Evolutionary conservation across 345 rosid genomes (phyloP).

Genomic region (Citropsis articulata): DNA sequence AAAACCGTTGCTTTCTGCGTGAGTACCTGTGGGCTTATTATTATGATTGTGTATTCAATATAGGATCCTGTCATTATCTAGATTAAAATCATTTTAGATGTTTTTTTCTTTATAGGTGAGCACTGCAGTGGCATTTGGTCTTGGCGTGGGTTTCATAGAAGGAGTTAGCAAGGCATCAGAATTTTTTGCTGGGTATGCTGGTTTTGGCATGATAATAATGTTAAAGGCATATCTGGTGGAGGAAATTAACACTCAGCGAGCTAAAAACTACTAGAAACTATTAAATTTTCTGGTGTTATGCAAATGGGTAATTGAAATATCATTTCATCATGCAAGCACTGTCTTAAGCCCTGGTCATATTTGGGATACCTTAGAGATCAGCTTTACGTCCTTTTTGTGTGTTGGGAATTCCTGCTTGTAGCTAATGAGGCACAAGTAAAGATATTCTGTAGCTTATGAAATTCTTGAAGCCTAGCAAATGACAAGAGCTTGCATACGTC

Average conservation of each 20-base stretch:
- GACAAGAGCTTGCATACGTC: too few relatives aligned
- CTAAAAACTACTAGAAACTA: neutral
- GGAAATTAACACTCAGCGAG: neutral
- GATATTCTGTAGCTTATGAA: neutral
- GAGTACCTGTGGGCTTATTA: constrained; percentile 30
- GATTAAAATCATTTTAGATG: constrained; percentile 15
- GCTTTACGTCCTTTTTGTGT: neutral
- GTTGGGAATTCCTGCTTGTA: neutral
- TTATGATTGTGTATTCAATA: constrained; percentile 5
- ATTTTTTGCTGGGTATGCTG: constrained; percentile 81
- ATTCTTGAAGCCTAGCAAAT: neutral
- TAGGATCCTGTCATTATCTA: constrained; percentile 5
- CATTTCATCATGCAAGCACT: neutral
- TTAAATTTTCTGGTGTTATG: neutral
- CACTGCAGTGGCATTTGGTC: constrained; percentile 78
- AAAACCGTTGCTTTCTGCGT: constrained; percentile 84
- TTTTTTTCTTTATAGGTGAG: constrained; percentile 44
- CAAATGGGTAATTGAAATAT: neutral
- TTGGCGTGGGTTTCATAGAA: constrained; percentile 72
- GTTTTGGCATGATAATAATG: neutral
- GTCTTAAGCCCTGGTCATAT: neutral
- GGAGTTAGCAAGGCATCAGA: constrained; percentile 85
- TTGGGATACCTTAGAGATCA: neutral
- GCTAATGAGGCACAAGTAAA: neutral
- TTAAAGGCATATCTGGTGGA: neutral